Base-by-base conservation (phyloP, 1,139 yeast species). In the Candida sanyaensis region DNA sequence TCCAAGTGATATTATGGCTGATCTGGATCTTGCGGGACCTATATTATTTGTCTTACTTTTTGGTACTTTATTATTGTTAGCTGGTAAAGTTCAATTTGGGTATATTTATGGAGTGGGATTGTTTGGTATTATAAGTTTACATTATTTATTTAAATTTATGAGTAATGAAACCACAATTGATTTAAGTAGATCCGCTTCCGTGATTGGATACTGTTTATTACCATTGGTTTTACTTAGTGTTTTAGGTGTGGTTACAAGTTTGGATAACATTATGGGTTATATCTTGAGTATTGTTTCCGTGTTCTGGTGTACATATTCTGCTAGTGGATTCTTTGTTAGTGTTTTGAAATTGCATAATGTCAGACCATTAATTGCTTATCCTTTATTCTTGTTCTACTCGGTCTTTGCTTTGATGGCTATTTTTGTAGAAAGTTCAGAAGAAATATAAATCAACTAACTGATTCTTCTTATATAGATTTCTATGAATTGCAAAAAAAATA, bases 371-470 rank as follows among this genome's bases (percentile, higher is more conserved):
- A 88, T 93, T 53, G 99, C 98, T 2, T 93, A 95, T 65, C 99
- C 99, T 1, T 76, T 93, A 60, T 86, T 88, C 13, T 83, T 93
- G 72, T 93, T 93, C 64, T 93, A 95, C 73, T 84, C 92, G 48
- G 95, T 93, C 4, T 95, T 95, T 76, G 97, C 97, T 32, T 78
- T 95, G 56, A 91, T 93, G 96, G 96, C 98, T 5, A 86, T 95
- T 38, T 93, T 93, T 63, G 95, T 88, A 32, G 88, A 80, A 58
- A 76, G 75, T 56, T 56, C 67, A 12, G 60, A 55, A 8, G 41
- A 41, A 13, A 42, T 28, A 31, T 36, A 34, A 34, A 23, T 3
- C 3, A 17, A 17, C 21, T 17, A 3, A 17, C 21, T 17, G 2
- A 17, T 17, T 17, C 21, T 17, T 17, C 21, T 17, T 17, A 17